Base-by-base conservation (phyloP, 2,329 filamentous ascomycete genomes). In the Venturia carpophila region DNA sequence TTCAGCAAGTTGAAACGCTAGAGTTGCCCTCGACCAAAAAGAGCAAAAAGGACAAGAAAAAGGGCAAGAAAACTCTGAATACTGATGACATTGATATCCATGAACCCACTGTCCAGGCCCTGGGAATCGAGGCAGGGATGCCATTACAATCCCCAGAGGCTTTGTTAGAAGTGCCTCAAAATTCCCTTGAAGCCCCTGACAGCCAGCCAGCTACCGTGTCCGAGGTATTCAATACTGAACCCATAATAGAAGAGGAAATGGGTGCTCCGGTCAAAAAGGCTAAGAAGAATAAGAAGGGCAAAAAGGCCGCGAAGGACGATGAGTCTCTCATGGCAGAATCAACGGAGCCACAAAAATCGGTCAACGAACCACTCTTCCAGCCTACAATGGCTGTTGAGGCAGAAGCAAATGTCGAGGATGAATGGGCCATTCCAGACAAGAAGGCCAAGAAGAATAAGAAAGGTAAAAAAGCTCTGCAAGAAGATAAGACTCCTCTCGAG, bases 1-100 rank as follows among this genome's bases (percentile, higher is more conserved):
- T 1, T 4, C 39, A 43, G 61, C 47, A 45, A 19, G 41, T 58
- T 43, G 68, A 67, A 65, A 41, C 39, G 34, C 24, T 21, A 21
- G 49, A 43, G 24, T 42, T 17, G 63, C 55, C 37, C n/a, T 64
- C 13, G 15, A 64, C 56, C 63, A 76, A 73, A 56, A 79, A 76
- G 72, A 79, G 76, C 21, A 55, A 37, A 15, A 63, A 49, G 21
- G 24, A 49, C 34, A 37, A 47, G 9, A 63, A 63, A 24, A 63
- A 49, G 52, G n/a, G 62, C 69, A 71, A 63, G 41, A 43, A 45
- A 34, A 6, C 11, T 5, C 1, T n/a, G 2, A 41, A 42, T 3
- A 24, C 2, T 30, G 24, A 55, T 17, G 27, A 55, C 27, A 17
- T 55, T 30, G 9, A n/a, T 13, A 19, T 17, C 17, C 19, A 34